phyloP scores from a whole-genome alignment of 164 flowering plant species.

The Magnolia kwangsiensis region DNA sequence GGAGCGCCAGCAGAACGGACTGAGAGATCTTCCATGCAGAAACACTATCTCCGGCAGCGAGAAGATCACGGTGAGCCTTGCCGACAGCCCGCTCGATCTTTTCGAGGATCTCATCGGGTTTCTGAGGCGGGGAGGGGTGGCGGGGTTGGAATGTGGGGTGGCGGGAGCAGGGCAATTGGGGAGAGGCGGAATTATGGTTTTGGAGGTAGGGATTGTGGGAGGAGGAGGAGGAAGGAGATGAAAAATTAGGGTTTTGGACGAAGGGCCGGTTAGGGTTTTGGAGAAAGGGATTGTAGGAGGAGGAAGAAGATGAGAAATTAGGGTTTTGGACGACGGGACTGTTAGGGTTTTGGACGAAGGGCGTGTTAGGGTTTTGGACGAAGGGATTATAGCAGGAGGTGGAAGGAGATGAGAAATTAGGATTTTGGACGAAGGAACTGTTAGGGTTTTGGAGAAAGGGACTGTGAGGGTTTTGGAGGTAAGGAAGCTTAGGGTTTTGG shows the following conservation, averaged over 20 bases:
- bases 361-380: no score
- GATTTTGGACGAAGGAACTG: background rate
- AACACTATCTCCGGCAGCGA: conserved; percentile 50
- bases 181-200: conserved; percentile 14
- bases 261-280: background rate
- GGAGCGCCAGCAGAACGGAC: conserved; percentile 35
- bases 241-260: conserved; percentile 4
- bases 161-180: background rate
- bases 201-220: conserved; percentile 9
- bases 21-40: conserved; percentile 61
- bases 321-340: background rate
- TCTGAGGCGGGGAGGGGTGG: background rate
- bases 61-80: conserved; percentile 38
- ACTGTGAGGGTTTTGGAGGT: no score
- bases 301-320: background rate
- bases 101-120: conserved; percentile 21
- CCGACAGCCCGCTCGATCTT: conserved; percentile 42
- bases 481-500: no score
- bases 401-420: background rate
- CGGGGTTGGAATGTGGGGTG: background rate
- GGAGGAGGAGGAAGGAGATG: background rate
- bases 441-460: background rate
- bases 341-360: background rate
- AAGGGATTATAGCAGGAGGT: background rate
- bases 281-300: background rate